Percentiles rank a stretch among this genome's conserved stretches.
These are phyloP conservation scores for Aspergillus sparsus DNA, from an alignment of 495 filamentous ascomycete genomes.

Conservation along the genomic window DNA sequence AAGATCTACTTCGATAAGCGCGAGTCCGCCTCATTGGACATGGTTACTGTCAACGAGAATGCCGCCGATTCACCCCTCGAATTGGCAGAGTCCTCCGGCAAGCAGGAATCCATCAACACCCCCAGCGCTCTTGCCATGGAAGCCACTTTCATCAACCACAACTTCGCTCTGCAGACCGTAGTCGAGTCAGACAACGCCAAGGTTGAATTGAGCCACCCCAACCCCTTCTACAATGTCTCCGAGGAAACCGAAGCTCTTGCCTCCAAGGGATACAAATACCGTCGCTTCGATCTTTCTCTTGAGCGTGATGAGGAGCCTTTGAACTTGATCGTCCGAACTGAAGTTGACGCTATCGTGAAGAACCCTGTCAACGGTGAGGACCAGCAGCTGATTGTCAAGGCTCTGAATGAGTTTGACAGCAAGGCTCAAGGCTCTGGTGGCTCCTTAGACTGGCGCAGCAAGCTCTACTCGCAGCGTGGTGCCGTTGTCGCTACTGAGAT, in stretches of 20 bases:
- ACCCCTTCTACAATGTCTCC: conserved; percentile 94
- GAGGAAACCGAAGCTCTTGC: conserved; percentile 92
- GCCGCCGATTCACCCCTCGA: conserved; percentile 95
- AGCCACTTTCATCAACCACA: conserved; percentile 99
- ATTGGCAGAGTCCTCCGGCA: conserved; percentile 71
- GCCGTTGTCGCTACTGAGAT: conserved; percentile 97
- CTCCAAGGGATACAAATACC: conserved; percentile 97
- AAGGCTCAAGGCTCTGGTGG: conserved; percentile 94
- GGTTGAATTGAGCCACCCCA: conserved; percentile 79
- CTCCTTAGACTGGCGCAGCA: conserved; percentile 92
- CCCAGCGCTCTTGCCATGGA: conserved; percentile 88
- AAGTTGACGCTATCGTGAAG: conserved; percentile 94
- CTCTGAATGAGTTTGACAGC: conserved; percentile 97
- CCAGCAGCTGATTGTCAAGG: conserved; percentile 88
- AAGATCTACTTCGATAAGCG: conserved; percentile 99
- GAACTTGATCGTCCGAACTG: conserved; percentile 90
- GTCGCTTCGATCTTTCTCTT: conserved; percentile 90
- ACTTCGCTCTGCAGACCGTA: conserved; percentile 94
- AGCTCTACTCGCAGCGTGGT: conserved; percentile 89
- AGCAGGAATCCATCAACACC: conserved; percentile 92
- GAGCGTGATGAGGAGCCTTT: conserved; percentile 89
- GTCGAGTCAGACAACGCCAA: conserved; percentile 74
- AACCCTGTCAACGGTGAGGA: conserved; percentile 85
- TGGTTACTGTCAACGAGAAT: conserved; percentile 98
- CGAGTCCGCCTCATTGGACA: conserved; percentile 87